Evolutionary conservation across 1,284 basidiomycete species (phyloP).

Genomic region (Sparassis latifolia): DNA sequence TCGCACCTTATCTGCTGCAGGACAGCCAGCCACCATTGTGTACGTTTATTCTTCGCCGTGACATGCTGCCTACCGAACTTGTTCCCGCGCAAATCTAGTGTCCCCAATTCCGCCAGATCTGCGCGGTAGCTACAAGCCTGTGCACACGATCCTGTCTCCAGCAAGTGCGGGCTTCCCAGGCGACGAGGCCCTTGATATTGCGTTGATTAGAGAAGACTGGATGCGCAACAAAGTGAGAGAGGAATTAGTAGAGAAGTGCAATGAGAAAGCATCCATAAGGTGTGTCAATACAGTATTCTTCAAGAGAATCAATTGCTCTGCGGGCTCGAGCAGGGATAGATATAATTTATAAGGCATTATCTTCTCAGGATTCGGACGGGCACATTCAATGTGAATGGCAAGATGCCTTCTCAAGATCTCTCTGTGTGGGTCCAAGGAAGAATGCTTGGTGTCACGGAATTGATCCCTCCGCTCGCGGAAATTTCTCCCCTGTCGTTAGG

Average conservation of each 20-base stretch:
- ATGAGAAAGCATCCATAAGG: constrained; percentile 16
- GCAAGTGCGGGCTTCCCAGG: constrained; percentile 55
- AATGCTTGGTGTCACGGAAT: constrained; percentile 10
- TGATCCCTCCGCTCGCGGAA: constrained; percentile 32
- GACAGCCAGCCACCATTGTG: constrained; percentile 12
- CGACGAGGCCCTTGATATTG: constrained; percentile 52
- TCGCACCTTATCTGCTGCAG: constrained; percentile 23
- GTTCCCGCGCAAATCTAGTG: constrained; percentile 14
- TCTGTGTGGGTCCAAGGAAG: constrained; percentile 38
- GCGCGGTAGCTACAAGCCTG: constrained; percentile 36
- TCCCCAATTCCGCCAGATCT: constrained; percentile 45
- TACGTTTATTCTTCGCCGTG: not conserved
- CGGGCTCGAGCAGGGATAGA: no score
- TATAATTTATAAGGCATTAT: not conserved
- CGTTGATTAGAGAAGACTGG: constrained; percentile 58
- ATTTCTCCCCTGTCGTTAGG: constrained; percentile 30
- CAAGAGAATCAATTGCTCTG: no score
- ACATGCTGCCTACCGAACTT: not conserved
- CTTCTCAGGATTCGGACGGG: constrained; percentile 52
- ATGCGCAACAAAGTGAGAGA: constrained; percentile 25
- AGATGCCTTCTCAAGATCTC: constrained; percentile 62
- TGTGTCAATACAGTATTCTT: constrained; percentile 2
- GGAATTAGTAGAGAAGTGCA: constrained; percentile 6
- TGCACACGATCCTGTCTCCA: constrained; percentile 46
- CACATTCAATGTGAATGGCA: constrained; percentile 78